These are phyloP conservation scores for Macrotyloma uniflorum DNA, from an alignment of 306 rosid species.

Conservation along the genomic window DNA sequence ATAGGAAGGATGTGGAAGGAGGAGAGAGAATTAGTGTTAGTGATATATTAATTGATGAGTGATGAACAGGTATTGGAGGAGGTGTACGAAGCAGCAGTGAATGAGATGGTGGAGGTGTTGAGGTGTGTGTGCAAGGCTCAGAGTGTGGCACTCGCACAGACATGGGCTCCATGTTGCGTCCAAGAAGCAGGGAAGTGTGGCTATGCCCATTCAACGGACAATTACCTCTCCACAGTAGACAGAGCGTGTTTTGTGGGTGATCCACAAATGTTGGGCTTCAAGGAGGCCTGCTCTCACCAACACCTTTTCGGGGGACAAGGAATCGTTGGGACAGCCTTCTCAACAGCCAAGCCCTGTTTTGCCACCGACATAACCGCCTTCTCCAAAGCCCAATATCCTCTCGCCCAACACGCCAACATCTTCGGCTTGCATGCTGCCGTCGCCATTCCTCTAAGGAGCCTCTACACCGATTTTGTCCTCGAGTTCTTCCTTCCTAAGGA, in stretches of 20 bases:
- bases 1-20: too few species aligned
- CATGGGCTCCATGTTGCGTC: conserved; percentile 68
- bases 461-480: conserved; percentile 61
- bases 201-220: conserved; percentile 37
- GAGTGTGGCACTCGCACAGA: conserved; percentile 56
- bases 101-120: conserved; percentile 57
- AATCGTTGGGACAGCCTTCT: conserved; percentile 62
- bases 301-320: conserved; percentile 67
- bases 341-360: conserved; percentile 56
- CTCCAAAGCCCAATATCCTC: conserved; percentile 62
- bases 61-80: conserved; percentile 50
- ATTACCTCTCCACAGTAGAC: conserved; percentile 54
- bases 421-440: conserved; percentile 64
- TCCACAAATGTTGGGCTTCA: conserved; percentile 42
- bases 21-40: too few species aligned
- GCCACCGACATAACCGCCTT: conserved; percentile 56
- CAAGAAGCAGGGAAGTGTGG: conserved; percentile 51
- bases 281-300: conserved; percentile 54
- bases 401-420: conserved; percentile 57
- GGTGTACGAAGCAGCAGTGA: conserved; percentile 57
- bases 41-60: too few species aligned
- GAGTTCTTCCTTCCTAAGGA: conserved; percentile 65
- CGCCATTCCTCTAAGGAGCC: conserved; percentile 58
- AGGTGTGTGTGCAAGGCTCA: conserved; percentile 57
- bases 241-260: conserved; percentile 55